Conservation (phyloP, 768 basidiomycete species). For the Tephrocybe sp. region DNA sequence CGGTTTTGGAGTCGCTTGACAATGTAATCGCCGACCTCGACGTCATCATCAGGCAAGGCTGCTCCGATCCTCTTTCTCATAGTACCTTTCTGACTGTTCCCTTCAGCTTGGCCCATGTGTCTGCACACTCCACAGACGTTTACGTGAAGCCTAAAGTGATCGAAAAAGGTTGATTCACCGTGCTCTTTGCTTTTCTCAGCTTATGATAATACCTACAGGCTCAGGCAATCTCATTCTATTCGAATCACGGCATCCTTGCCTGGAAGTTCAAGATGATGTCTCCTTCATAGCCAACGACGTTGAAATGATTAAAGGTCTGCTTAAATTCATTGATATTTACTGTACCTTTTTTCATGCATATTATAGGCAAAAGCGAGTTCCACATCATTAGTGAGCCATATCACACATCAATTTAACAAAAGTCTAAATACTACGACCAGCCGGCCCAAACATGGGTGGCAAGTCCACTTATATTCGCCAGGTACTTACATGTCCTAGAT, state of each 20-base stretch:
- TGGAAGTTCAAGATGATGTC: constrained; percentile 95
- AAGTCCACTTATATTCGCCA: constrained; percentile 97
- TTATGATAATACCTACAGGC: constrained; percentile 40
- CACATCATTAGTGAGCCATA: constrained; percentile 80
- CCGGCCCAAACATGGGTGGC: constrained; percentile 99
- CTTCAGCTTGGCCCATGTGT: constrained; percentile 88
- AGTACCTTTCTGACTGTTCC: neutral
- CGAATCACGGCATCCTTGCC: constrained; percentile 92
- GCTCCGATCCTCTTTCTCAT: neutral
- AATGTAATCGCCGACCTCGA: constrained; percentile 87
- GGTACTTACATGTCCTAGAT: constrained; percentile 33
- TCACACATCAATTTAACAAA: neutral
- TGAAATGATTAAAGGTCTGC: constrained; percentile 84
- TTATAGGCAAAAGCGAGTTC: constrained; percentile 81
- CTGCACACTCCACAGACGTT: constrained; percentile 80
- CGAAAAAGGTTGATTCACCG: constrained; percentile 61
- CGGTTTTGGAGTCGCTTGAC: constrained; percentile 84
- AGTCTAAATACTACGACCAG: constrained; percentile 32
- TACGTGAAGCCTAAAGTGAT: constrained; percentile 85
- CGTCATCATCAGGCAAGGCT: constrained; percentile 81
- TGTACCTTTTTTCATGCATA: neutral
- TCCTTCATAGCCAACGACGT: constrained; percentile 96
- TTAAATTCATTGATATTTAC: neutral
- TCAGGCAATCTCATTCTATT: constrained; percentile 76
- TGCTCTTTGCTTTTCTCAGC: neutral